Evolutionary conservation across 2,329 filamentous ascomycete genomes (phyloP), one percentile per base, ranked within the genome.

Genomic region (Zymoseptoria tritici): DNA sequence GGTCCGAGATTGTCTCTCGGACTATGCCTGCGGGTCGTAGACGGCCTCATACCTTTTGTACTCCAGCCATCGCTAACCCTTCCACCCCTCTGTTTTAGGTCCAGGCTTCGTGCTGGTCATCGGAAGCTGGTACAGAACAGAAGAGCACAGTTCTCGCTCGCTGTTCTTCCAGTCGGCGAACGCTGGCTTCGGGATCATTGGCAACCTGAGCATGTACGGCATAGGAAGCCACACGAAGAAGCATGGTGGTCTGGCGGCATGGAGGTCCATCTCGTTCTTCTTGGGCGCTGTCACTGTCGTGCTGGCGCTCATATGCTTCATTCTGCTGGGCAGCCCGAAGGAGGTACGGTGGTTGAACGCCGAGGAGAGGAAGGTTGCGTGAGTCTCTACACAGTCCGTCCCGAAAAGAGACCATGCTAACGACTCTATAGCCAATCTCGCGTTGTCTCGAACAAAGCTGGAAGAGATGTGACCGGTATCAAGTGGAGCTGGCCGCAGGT

Each of bases 161-260:
- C 67, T 75, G 0, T 71, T 75, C 62, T 75, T 73, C 67, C 71
- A 73, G 52, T 72, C 71, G 9, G 72, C 73, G 24, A 74, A 74
- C 31, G 72, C 72, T 1, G 71, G 71, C 50, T 73, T 75, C 42
- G 66, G 68, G 16, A 70, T 71, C 58, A 70, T 71, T 22, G 62
- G 64, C 7, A 64, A 60, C 26, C 57, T 70, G 13, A 59, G 59
- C 13, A 65, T 69, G 62, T 71, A 70, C 20, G 68, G 68, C 9
- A 70, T 69, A 49, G 69, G 68, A 1, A 58, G 2, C 4, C 21
- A 22, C 4, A 4, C 59, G 9, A 52, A 64, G 49, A 62, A 66
- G 49, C 50, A 68, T 19, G 64, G 65, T 3, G 66, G 65, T 1
- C 60, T 69, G 2, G 68, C 68, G 6, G 61, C 68, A 2, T 70